phyloP scores from a whole-genome alignment of 768 basidiomycete species.

The Cystobasidium tubakii region DNA sequence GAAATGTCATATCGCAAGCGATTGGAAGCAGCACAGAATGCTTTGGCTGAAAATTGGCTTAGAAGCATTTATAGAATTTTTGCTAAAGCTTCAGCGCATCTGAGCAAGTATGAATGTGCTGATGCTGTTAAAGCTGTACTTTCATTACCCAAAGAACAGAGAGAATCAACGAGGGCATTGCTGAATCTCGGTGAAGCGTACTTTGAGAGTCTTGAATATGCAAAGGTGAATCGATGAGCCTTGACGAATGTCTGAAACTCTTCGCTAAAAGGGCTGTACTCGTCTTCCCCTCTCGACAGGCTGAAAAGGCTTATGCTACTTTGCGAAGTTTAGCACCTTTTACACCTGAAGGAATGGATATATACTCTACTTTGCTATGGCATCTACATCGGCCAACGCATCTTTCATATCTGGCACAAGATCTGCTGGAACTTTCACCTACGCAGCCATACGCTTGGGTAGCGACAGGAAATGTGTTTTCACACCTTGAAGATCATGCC shows the following conservation, averaged over 20 bases:
- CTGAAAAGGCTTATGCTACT: conserved; percentile 78
- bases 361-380: conserved; percentile 93
- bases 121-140: conserved; percentile 71
- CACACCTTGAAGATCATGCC: conserved; percentile 83
- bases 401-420: conserved; percentile 87
- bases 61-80: conserved; percentile 74
- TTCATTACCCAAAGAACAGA: conserved; percentile 65
- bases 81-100: conserved; percentile 67
- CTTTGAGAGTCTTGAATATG: conserved; percentile 84
- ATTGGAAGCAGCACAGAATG: conserved; percentile 9
- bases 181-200: conserved; percentile 78
- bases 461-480: conserved; percentile 90
- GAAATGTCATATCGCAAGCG: conserved; percentile 52
- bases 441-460: conserved; percentile 87
- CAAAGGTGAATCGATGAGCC: too few species aligned
- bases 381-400: conserved; percentile 77
- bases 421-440: conserved; percentile 76
- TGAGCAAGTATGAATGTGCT: conserved; percentile 70
- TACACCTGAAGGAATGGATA: conserved; percentile 85
- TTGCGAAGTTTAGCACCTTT: conserved; percentile 82
- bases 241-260: too few species aligned
- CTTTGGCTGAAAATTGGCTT: conserved; percentile 67
- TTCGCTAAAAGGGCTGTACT: too few species aligned
- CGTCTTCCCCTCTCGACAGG: conserved; percentile 54
- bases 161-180: conserved; percentile 69